Evolutionary conservation across 2,329 filamentous ascomycete genomes (phyloP).

Genomic region (Alternaria sp.): DNA sequence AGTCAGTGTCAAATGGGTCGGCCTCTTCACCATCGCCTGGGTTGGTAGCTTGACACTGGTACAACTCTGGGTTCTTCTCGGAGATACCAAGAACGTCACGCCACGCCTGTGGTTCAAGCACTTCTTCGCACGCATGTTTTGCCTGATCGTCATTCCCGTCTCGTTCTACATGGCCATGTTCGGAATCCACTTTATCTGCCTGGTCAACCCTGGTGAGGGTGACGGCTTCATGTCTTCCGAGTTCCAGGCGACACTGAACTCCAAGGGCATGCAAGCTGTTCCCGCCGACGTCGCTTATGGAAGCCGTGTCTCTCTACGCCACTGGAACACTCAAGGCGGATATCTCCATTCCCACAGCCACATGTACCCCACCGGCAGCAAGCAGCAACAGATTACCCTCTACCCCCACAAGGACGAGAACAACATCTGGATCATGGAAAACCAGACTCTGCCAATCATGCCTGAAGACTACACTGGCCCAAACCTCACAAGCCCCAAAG

Average conservation of each 20-base stretch:
- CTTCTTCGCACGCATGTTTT: slow-evolving; percentile 88
- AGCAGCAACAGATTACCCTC: slow-evolving; percentile 97
- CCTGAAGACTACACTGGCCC: slow-evolving; percentile 78
- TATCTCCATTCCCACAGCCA: slow-evolving; percentile 96
- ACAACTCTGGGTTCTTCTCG: slow-evolving; percentile 94
- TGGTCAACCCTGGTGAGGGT: slow-evolving; percentile 93
- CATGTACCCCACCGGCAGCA: slow-evolving; percentile 97
- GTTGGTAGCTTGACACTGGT: slow-evolving; percentile 88
- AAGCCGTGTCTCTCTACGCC: slow-evolving; percentile 83
- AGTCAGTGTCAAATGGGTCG: slow-evolving; percentile 97
- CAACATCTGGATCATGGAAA: slow-evolving; percentile 93
- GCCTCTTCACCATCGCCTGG: slow-evolving; percentile 98
- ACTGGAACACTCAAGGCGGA: slow-evolving; percentile 96
- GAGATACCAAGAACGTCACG: slow-evolving; percentile 85
- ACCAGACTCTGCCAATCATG: slow-evolving; percentile 75
- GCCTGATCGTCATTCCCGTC: slow-evolving; percentile 84
- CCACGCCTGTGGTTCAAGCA: slow-evolving; percentile 91
- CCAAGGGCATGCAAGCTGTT: slow-evolving; percentile 94
- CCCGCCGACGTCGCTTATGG: slow-evolving; percentile 91
- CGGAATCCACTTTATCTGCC: slow-evolving; percentile 91
- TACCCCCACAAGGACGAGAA: slow-evolving; percentile 99
- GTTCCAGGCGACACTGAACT: slow-evolving; percentile 96
- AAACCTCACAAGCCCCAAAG: slow-evolving; percentile 77
- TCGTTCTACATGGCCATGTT: slow-evolving; percentile 98
- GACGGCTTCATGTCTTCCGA: slow-evolving; percentile 99